Conservation (phyloP, 441 rosid species). For the Pelargonium fulgidum region DNA sequence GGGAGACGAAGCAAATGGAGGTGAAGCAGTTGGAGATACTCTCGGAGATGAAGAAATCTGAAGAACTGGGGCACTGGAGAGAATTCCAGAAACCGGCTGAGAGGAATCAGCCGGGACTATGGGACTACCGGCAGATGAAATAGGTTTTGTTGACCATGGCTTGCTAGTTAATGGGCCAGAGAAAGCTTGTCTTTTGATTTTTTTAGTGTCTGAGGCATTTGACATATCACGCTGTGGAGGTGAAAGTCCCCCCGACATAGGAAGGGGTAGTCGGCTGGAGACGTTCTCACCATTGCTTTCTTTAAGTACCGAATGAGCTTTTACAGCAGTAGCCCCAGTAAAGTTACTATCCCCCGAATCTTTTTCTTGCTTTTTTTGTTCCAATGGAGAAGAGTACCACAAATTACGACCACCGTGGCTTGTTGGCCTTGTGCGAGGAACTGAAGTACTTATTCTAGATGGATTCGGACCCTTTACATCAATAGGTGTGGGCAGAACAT, state of each 20-base stretch:
- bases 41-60: constrained; percentile 55
- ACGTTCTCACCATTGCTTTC: constrained; percentile 36
- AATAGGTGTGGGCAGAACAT: constrained; percentile 75
- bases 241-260: constrained; percentile 41
- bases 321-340: constrained; percentile 24
- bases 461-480: constrained; percentile 41
- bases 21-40: constrained; percentile 73
- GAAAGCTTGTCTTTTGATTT: constrained; percentile 50
- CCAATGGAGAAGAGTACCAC: constrained; percentile 81
- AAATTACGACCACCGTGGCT: constrained; percentile 42
- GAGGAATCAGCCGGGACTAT: constrained; percentile 37
- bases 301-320: constrained; percentile 28
- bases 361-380: constrained; percentile 56
- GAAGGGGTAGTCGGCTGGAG: constrained; percentile 53
- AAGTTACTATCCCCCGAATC: constrained; percentile 31
- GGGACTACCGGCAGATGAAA: constrained; percentile 40
- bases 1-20: constrained; percentile 78
- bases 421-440: constrained; percentile 36
- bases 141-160: constrained; percentile 42
- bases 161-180: constrained; percentile 68
- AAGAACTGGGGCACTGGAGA: constrained; percentile 36
- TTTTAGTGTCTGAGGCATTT: constrained; percentile 37
- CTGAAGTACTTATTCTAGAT: constrained; percentile 38
- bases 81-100: constrained; percentile 38
- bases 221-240: constrained; percentile 26